Percentiles rank a stretch among this genome's conserved stretches.
phyloP scores from a whole-genome alignment of 345 rosid genomes.

The Citrus unshiu region DNA sequence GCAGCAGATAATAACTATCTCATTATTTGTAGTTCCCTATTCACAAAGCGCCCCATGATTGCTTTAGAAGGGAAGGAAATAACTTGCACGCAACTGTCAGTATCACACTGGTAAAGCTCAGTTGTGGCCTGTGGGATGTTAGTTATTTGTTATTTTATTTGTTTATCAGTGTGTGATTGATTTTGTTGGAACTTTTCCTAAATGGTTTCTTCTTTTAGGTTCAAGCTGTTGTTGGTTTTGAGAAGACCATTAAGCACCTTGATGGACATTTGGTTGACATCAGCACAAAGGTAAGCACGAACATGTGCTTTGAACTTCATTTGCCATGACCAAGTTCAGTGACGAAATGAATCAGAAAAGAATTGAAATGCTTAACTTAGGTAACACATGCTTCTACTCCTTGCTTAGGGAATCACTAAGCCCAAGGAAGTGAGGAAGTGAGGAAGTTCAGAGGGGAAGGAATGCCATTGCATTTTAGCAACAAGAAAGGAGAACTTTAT shows the following conservation, averaged over 20 bases:
- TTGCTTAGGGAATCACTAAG: conserved; percentile 76
- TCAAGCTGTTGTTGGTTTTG: conserved; percentile 96
- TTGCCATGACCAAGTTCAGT: background rate
- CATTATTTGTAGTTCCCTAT: no score
- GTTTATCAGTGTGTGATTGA: background rate
- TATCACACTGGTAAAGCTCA: conserved; percentile 66
- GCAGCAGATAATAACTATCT: no score
- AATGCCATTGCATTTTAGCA: conserved; percentile 85
- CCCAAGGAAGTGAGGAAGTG: conserved; percentile 83
- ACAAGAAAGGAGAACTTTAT: conserved; percentile 83
- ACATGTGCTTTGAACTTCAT: background rate
- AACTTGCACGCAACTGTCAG: conserved; percentile 82
- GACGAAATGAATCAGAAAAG: background rate
- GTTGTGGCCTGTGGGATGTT: no score
- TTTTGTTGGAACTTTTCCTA: background rate
- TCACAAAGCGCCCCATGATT: background rate
- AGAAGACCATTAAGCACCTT: conserved; percentile 88
- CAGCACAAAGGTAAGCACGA: conserved; percentile 60
- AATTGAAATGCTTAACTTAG: background rate
- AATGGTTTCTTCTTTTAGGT: conserved; percentile 27
- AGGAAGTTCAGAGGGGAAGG: conserved; percentile 92
- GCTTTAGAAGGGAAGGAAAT: conserved; percentile 81
- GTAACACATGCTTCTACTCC: background rate
- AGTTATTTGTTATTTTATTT: background rate
- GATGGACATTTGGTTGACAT: conserved; percentile 92